Base-by-base conservation (phyloP, 1,139 yeast genomes). In the Geotrichum aggregatum region DNA sequence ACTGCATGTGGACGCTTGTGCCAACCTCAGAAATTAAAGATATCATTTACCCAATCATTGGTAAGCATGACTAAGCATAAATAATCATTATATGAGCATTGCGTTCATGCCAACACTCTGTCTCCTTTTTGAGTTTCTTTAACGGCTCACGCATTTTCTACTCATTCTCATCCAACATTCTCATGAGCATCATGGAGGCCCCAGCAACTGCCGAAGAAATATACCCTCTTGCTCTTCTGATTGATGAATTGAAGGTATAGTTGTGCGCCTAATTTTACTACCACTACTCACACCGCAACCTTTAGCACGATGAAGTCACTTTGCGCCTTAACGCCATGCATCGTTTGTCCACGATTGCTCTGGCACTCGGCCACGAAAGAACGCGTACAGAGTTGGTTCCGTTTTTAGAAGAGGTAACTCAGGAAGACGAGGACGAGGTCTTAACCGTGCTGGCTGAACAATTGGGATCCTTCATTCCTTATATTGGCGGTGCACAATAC, bases 371-470 rank as follows among this genome's bases (percentile, higher is more conserved):
- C 8, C 94, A 95, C 6, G 96, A 88, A 67, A 79, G 98, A 66
- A 87, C 98, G 14, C 78, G 96, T 56, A 77, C 79, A 48, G 98
- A 94, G 69, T 76, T 94, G 66, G 76, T 94, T 55, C 98, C 98
- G 34, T 92, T 92, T 66, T 77, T 92, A 58, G 84, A 80, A 58
- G 81, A 85, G 62, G 98, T 89, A 44, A 91, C 97, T 8, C 96
- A 92, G 61, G 99, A 92, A 64, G 99, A 94, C 67, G 98, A 94
- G 70, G 99, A 94, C 69, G 99, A 94, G 70, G 96, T 94, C 6
- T 84, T 92, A 69, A 88, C 97, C 1, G 94, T 89, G 21, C 77
- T 94, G 61, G 98, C 98, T 2, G 87, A 85, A 61, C 92, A 91
- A 72, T 73, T 94, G 61, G 96, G 96, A 43, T 80, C 80, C 54